These are phyloP conservation scores for Solanum hybrid DNA, from an alignment of 305 asterid species.

Conservation along the genomic window DNA sequence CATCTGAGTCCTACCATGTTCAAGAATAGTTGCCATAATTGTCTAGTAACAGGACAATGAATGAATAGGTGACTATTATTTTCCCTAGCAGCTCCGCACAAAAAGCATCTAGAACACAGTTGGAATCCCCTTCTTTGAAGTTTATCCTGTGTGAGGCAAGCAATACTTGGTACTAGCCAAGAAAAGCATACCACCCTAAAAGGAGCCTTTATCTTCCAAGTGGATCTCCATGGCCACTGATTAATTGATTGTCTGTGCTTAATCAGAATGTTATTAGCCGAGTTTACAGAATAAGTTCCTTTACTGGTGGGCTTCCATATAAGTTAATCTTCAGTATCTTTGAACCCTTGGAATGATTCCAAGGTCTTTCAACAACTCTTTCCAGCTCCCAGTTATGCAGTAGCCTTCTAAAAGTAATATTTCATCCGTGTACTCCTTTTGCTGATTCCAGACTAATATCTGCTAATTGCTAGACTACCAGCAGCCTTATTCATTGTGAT, in stretches of 20 bases:
- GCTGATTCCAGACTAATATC: not conserved
- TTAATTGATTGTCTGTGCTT: not conserved
- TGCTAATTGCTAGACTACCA: not conserved
- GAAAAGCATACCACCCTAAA: not conserved
- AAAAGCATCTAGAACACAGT: not conserved
- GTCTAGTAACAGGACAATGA: not conserved
- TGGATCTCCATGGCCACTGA: not conserved
- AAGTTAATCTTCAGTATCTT: not conserved
- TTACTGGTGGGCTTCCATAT: not conserved
- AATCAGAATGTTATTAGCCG: not conserved
- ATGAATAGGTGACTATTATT: not conserved
- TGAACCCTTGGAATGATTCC: not conserved
- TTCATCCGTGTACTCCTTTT: not conserved
- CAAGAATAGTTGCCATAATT: not conserved
- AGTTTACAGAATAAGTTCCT: not conserved
- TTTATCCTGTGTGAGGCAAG: not conserved
- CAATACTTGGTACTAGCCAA: not conserved
- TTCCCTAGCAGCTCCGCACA: not conserved
- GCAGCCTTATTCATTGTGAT: not conserved
- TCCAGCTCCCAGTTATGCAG: not conserved
- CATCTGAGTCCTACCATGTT: not conserved
- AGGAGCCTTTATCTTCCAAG: not conserved
- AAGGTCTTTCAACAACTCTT: not conserved
- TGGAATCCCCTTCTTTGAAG: not conserved
- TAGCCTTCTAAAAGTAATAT: not conserved